Evolutionary conservation across 2,329 filamentous ascomycete genomes (phyloP).

Genomic region (Aureobasidium lini): DNA sequence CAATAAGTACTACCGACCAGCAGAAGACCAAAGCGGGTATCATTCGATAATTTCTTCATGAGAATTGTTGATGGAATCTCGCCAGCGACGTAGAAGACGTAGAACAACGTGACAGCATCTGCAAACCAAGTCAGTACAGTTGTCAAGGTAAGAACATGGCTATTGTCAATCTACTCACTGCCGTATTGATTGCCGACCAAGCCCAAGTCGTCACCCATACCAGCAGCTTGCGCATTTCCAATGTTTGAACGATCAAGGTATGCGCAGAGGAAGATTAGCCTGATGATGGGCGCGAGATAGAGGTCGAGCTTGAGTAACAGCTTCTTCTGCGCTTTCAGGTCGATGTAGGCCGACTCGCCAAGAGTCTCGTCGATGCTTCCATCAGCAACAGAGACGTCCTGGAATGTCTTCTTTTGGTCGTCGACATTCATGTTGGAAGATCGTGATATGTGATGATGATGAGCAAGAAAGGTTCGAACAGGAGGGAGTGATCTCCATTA

Average conservation of each 20-base stretch:
- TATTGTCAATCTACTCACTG: constrained; percentile 20
- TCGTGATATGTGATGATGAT: neutral
- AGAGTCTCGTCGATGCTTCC: neutral
- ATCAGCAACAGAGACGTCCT: neutral
- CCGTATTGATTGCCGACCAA: constrained; percentile 60
- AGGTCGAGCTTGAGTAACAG: constrained; percentile 59
- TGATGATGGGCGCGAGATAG: constrained; percentile 58
- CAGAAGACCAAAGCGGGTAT: constrained; percentile 54
- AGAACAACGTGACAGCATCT: constrained; percentile 35
- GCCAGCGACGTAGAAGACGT: constrained; percentile 38
- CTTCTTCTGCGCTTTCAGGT: constrained; percentile 35
- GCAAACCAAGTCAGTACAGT: neutral
- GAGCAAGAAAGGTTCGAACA: neutral
- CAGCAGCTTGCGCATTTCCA: constrained; percentile 61
- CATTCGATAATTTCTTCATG: constrained; percentile 39
- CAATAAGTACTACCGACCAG: constrained; percentile 59
- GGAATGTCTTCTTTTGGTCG: neutral
- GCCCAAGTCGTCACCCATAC: constrained; percentile 54
- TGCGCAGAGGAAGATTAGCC: constrained; percentile 65
- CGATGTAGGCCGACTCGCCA: constrained; percentile 1
- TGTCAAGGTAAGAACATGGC: neutral
- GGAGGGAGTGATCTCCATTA: neutral
- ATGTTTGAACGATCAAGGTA: constrained; percentile 58
- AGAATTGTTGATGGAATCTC: constrained; percentile 41
- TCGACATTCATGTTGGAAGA: neutral